A percentile compares a stretch with the other conserved stretches of the same genome.
Evolutionary conservation across 371 early-diverging fungal genomes (phyloP).

Genomic region (Rhizopus stolonifer): DNA sequence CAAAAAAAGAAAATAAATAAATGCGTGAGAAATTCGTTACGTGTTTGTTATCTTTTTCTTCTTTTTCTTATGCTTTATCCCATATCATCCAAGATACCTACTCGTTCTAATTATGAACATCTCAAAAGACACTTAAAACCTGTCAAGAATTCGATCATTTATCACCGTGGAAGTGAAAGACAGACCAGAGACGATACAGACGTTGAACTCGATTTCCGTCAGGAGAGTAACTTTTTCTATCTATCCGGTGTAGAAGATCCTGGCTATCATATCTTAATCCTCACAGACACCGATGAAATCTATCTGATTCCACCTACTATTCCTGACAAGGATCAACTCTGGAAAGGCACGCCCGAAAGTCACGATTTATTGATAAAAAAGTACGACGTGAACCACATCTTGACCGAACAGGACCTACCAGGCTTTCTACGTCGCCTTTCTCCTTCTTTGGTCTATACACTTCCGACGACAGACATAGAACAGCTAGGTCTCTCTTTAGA

Average conservation of each 20-base stretch:
- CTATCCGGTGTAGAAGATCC: conserved; percentile 55
- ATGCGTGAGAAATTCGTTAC: not conserved
- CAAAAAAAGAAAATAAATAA: too few relatives aligned
- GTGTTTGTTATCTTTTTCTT: not conserved
- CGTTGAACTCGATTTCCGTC: conserved; percentile 53
- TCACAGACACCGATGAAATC: conserved; percentile 29
- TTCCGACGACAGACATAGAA: conserved; percentile 16
- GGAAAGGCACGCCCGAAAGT: conserved; percentile 54
- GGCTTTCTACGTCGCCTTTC: conserved; percentile 22
- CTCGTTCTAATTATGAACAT: conserved; percentile 22
- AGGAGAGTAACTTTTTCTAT: conserved; percentile 60
- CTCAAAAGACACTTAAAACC: conserved; percentile 18
- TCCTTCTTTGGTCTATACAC: conserved; percentile 35
- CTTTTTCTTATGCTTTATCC: conserved; percentile 1
- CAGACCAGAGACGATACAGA: conserved; percentile 52
- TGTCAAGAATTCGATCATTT: conserved; percentile 24
- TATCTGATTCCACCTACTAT: conserved; percentile 51
- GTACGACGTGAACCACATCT: conserved; percentile 53
- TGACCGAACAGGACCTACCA: conserved; percentile 30
- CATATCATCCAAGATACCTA: conserved; percentile 18
- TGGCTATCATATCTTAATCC: conserved; percentile 52
- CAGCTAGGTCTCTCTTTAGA: not conserved
- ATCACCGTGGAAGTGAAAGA: conserved; percentile 32
- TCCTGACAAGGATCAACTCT: conserved; percentile 40
- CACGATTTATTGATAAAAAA: conserved; percentile 31